phyloP scores from a whole-genome alignment of 768 basidiomycete species.

The Pulveroboletus frians region DNA sequence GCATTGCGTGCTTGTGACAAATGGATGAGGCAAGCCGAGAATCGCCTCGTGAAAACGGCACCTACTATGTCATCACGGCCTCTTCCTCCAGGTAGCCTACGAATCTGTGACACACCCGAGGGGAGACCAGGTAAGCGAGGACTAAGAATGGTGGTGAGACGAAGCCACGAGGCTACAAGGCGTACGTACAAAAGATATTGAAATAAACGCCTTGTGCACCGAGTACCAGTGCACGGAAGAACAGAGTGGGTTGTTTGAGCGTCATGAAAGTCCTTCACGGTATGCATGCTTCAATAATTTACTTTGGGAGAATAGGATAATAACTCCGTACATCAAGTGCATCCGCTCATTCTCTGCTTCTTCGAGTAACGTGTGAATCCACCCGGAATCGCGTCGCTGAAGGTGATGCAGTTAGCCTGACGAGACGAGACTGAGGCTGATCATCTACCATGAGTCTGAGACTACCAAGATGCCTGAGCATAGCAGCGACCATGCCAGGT shows the following conservation, averaged over 20 bases:
- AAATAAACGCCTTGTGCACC: slow-evolving; percentile 91
- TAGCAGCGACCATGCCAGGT: slow-evolving; percentile 92
- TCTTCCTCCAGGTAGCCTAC: slow-evolving; percentile 94
- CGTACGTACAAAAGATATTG: slow-evolving; percentile 73
- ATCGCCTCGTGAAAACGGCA: slow-evolving; percentile 18
- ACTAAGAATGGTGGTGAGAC: slow-evolving; percentile 39
- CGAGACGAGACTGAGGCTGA: slow-evolving; percentile 6
- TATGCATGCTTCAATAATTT: slow-evolving; percentile 15
- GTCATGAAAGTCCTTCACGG: slow-evolving; percentile 87
- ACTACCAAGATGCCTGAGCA: slow-evolving; percentile 81
- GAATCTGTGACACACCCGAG: slow-evolving; percentile 79
- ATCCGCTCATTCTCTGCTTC: slow-evolving; percentile 98
- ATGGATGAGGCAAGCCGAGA: slow-evolving; percentile 14
- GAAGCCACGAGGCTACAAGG: slow-evolving; percentile 10
- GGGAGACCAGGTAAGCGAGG: slow-evolving; percentile 72
- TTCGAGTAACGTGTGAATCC: slow-evolving; percentile 91
- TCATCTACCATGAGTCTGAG: slow-evolving; percentile 75
- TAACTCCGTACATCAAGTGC: slow-evolving; percentile 68
- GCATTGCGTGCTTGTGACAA: slow-evolving; percentile 57
- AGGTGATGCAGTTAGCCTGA: slow-evolving; percentile 3
- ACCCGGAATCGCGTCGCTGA: slow-evolving; percentile 53
- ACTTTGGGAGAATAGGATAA: background rate
- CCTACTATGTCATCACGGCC: slow-evolving; percentile 87
- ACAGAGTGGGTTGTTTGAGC: slow-evolving; percentile 68
- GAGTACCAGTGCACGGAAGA: slow-evolving; percentile 79